Evolutionary conservation across 441 rosid species (phyloP), one percentile per base, ranked within the genome.

Genomic region (Breynia disticha): DNA sequence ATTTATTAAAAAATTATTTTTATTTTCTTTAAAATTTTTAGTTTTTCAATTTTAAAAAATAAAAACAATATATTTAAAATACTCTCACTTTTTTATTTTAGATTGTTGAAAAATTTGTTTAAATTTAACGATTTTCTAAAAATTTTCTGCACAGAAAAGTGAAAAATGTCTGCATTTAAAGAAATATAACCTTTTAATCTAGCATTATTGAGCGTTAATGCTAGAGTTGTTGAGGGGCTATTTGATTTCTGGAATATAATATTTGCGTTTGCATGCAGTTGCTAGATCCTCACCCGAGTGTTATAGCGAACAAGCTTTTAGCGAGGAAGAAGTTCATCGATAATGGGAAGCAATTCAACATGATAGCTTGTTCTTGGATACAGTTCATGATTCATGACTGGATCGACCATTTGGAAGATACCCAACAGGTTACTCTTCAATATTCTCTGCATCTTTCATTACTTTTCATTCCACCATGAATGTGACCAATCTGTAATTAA

Each of bases 331-430:
- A 59, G 57, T 75, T 72, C 49, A 63, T 70, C 43, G 90, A 80
- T 70, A 73, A 43, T 52, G 87, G 82, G 56, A 71, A 76, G 52
- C 87, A 85, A 28, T 77, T 85, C 59, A 85, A 82, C 66, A 55
- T 82, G 85, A 79, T 85, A 47, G 90, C 90, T 18, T 75, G 80
- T 65, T 78, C 90, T 3, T 85, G 86, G 95, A 72, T 82, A 19
- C 95, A 85, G 50, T 85, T 82, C 64, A 85, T 85, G 89, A 77
- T 85, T 55, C 90, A 85, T 74, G 90, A 85, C 51, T 85, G 95
- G 89, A 76, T 80, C 43, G 89, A 85, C 67, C 87, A 80, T 61
- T 73, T 82, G 69, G 85, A 85, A 72, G 87, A 76, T 52, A 80
- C 77, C 28, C 55, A 76, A 8, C 82, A 76, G 83, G 94, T 79